Evolutionary conservation across 2,329 filamentous ascomycete genomes (phyloP).

Genomic region (Phoma sp.): DNA sequence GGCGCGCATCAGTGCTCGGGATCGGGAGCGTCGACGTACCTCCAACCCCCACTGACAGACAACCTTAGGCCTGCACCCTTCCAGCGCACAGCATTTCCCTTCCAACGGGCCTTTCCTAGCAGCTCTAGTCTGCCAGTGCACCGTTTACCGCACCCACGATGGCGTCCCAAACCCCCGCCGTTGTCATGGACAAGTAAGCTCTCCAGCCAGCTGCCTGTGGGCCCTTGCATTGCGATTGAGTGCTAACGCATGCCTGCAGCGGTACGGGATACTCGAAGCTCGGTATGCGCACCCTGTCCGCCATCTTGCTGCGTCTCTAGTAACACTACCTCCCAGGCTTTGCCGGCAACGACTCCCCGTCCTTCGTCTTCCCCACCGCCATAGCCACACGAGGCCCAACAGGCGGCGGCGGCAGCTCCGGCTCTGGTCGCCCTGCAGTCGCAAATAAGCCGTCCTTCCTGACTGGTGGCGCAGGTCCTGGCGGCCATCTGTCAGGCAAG

Average conservation of each 20-base stretch:
- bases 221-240: slow-evolving; percentile 36
- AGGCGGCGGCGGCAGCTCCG: slow-evolving; percentile 74
- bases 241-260: slow-evolving; percentile 63
- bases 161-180: slow-evolving; percentile 98
- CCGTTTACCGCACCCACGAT: slow-evolving; percentile 60
- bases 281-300: slow-evolving; percentile 64
- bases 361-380: slow-evolving; percentile 98
- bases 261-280: slow-evolving; percentile 99
- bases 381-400: slow-evolving; percentile 89
- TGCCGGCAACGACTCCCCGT: slow-evolving; percentile 98
- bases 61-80: slow-evolving; percentile 31
- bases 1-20: slow-evolving; percentile 22
- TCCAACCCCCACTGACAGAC: slow-evolving; percentile 34
- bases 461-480: slow-evolving; percentile 83
- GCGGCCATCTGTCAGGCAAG: slow-evolving; percentile 85
- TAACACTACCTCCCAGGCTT: slow-evolving; percentile 70
- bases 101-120: slow-evolving; percentile 28
- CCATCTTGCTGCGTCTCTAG: slow-evolving; percentile 22
- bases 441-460: slow-evolving; percentile 95
- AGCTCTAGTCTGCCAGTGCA: slow-evolving; percentile 32
- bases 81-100: slow-evolving; percentile 27
- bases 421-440: slow-evolving; percentile 86
- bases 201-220: slow-evolving; percentile 36
- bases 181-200: slow-evolving; percentile 99
- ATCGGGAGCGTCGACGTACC: slow-evolving; percentile 35